Base-by-base conservation (phyloP, 108 stramenopile species). In the Cyclotella kingstonii region DNA sequence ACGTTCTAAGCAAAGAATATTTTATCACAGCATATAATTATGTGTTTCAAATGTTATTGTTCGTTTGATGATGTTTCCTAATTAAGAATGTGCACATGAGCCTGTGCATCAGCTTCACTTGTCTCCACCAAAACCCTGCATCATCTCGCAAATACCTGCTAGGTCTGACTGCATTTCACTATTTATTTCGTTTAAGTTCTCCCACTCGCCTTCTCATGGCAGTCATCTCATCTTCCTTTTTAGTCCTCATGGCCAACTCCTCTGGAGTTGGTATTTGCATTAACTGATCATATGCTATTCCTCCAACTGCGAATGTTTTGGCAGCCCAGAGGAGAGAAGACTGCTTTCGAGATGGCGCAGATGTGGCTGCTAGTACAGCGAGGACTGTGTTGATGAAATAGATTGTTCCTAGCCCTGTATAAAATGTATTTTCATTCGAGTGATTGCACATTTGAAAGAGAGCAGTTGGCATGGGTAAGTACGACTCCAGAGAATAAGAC, bases 281-380 rank as follows among this genome's bases (percentile, higher is more conserved):
- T 57, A 93, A 57, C 62, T 93, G 91, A 69, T 93, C 91, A 39
- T 72, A 86, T n/a, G 91, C 88, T 12, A 93, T 69, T 12, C 91
- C 91, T 15, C 91, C 91, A 10, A 90, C 89, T 1, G 87, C 69
- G 60, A 90, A 84, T 8, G 82, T 85, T 48, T 93, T 93, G 22
- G 73, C 80, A n/a, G 66, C 69, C 88, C 88, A 93, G 15, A 93
- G 43, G 1, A 49, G 11, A 8, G 63, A 46, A 3, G 87, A 71
- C 66, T 93, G 91, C 14, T 82, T 84, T 33, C 91, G 61, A 30
- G 84, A 80, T 12, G 64, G 60, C 5, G 87, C 89, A 47, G 82
- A 80, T 51, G 86, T 83, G 15, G 71, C 70, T n/a, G 89, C 79
- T n/a, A 86, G 7, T 15, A 93, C 75, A 0, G 89, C 88, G 12